Conservation (phyloP, 1,284 basidiomycete species). For the Dichomitus squalens region DNA sequence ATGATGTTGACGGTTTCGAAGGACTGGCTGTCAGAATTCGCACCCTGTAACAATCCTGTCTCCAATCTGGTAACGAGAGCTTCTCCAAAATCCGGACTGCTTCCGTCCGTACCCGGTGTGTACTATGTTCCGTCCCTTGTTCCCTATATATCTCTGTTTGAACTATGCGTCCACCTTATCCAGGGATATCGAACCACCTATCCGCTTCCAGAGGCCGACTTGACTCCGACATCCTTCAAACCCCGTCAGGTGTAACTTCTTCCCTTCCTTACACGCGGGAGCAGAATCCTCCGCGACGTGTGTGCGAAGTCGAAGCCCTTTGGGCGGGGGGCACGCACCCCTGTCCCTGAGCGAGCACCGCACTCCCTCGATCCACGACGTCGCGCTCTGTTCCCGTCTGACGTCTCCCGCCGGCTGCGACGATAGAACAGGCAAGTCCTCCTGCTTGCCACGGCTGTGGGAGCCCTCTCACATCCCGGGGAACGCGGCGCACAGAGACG, state of each 20-base stretch:
- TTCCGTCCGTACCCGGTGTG: slow-evolving; percentile 18
- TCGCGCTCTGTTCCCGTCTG: not conserved
- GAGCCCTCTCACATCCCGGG: slow-evolving; percentile 16
- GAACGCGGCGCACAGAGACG: not conserved
- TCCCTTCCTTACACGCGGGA: not conserved
- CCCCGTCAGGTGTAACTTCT: not conserved
- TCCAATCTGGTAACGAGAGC: not conserved
- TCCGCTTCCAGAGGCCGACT: not conserved
- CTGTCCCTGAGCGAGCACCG: not conserved
- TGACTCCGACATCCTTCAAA: slow-evolving; percentile 2
- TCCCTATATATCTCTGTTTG: slow-evolving; percentile 11
- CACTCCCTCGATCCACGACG: not conserved
- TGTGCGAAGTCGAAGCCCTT: not conserved
- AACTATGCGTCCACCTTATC: not conserved
- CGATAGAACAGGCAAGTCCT: not conserved
- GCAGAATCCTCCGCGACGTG: not conserved
- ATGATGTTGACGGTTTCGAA: not conserved
- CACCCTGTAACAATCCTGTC: not conserved
- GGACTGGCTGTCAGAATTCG: not conserved
- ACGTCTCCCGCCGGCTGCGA: slow-evolving; percentile 1
- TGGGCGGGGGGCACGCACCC: not conserved
- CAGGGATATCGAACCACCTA: slow-evolving; percentile 6
- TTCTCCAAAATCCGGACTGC: not conserved
- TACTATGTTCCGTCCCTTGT: slow-evolving; percentile 2
- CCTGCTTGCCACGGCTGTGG: slow-evolving; percentile 21